Base-by-base conservation (phyloP, 2,329 filamentous ascomycete genomes). In the Chaetomium sp. region DNA sequence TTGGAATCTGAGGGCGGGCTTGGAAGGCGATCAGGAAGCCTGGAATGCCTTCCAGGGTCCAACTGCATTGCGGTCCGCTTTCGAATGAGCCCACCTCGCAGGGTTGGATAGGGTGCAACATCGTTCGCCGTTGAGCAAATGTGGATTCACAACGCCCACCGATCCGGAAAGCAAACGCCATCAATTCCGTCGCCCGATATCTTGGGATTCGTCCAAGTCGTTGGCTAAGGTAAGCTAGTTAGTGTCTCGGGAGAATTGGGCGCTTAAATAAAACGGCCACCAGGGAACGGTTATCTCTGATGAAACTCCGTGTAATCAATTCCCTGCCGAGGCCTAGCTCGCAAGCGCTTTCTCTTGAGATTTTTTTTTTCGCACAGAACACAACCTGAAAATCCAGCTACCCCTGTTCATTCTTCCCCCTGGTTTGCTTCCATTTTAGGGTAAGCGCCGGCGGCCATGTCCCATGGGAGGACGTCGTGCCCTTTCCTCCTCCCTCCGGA, bases 11-110 rank as follows among this genome's bases (percentile, higher is more conserved):
- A 60, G 51, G 53, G 46, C 57, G 55, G 59, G 55, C 57, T 61
- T 61, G 59, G 63, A 63, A 62, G 61, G 59, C 61, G 61, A 64
- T 65, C 63, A 64, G 57, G 61, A 62, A 62, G 59, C 57, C 58
- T 60, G 57, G 62, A 61, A 59, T 60, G 53, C 34, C 48, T 47
- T 52, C 37, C 45, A 38, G 54, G 40, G 49, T 55, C 55, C 49
- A 49, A 46, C 52, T 53, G 52, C 55, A 48, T 37, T 12, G 52
- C 49, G 49, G 51, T 47, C 56, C 53, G 50, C 34, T 59, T 46
- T 51, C 52, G 51, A 49, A 57, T 56, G 35, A 59, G 42, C 32
- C 48, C 51, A 51, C 52, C 38, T 45, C 46, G 53, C 53, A 56
- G 50, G 19, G 54, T 59, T 55, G 56, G 57, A 56, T 55, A 59